Evolutionary conservation across 208 protist species (phyloP).

Genomic region (Leishmania gerbilli): DNA sequence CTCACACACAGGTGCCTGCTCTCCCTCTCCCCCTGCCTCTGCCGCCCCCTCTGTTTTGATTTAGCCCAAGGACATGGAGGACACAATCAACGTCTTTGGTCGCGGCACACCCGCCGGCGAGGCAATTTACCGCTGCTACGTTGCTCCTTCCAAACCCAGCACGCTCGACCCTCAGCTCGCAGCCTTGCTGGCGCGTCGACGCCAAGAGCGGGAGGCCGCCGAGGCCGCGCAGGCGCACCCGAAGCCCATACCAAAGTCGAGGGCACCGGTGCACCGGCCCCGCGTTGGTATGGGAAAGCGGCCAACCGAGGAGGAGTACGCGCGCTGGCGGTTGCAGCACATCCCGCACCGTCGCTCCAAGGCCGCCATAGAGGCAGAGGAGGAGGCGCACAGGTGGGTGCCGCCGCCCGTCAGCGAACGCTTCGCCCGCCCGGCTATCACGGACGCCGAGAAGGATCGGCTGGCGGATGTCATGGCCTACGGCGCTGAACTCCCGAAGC

Average conservation of each 20-base stretch:
- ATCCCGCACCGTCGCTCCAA: constrained; percentile 70
- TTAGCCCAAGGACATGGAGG: constrained; percentile 33
- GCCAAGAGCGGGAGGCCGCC: constrained; percentile 62
- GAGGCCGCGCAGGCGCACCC: constrained; percentile 65
- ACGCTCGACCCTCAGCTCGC: constrained; percentile 83
- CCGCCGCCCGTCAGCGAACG: constrained; percentile 19
- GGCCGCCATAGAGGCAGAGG: constrained; percentile 56
- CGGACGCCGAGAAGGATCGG: constrained; percentile 80
- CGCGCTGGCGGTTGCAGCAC: constrained; percentile 61
- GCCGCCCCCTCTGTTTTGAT: not conserved
- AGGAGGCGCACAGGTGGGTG: constrained; percentile 25
- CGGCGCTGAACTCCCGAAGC: constrained; percentile 64
- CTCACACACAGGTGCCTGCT: not conserved
- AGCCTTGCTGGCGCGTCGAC: constrained; percentile 47
- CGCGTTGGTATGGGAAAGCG: constrained; percentile 51
- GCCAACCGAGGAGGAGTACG: constrained; percentile 55
- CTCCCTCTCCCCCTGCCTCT: not conserved
- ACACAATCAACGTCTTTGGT: constrained; percentile 70
- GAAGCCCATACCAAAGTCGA: constrained; percentile 81
- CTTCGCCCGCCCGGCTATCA: constrained; percentile 58
- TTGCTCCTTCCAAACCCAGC: constrained; percentile 66
- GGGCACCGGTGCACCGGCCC: constrained; percentile 69
- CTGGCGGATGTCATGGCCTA: constrained; percentile 83
- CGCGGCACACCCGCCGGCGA: constrained; percentile 86
- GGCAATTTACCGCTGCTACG: constrained; percentile 90